A percentile compares a stretch with the other conserved stretches of the same genome.
These are phyloP conservation scores for Boechera retrofracta DNA, from an alignment of 345 rosid genomes.

Conservation along the genomic window DNA sequence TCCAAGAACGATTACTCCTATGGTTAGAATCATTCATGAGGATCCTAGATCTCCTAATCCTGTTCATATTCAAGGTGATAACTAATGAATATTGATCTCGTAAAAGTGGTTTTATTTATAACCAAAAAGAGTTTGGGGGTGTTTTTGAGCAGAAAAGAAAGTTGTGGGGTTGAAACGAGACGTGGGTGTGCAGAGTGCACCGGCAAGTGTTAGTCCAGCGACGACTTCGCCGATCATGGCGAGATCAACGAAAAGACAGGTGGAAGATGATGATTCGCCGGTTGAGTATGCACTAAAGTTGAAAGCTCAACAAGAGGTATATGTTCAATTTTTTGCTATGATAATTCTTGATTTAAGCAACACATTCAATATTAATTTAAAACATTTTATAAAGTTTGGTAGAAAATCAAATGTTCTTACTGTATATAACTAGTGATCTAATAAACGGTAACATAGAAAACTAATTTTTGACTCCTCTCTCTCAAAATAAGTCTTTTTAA, in stretches of 20 bases:
- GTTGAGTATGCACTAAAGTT: constrained; percentile 41
- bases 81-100: neutral
- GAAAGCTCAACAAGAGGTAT: constrained; percentile 55
- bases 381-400: neutral
- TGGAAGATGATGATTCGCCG: constrained; percentile 51
- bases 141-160: constrained; percentile 54
- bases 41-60: neutral
- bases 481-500: too few species aligned
- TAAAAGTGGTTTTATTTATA: neutral
- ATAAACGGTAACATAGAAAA: neutral
- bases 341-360: neutral
- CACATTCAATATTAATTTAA: neutral
- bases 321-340: neutral
- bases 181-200: constrained; percentile 81
- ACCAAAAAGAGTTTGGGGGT: constrained; percentile 1
- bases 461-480: too few species aligned
- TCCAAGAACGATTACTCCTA: constrained; percentile 43
- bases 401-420: neutral
- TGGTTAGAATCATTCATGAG: constrained; percentile 19
- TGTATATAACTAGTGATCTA: neutral
- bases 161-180: constrained; percentile 59
- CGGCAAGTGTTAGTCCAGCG: constrained; percentile 55
- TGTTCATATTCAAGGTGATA: constrained; percentile 22
- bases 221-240: constrained; percentile 65
- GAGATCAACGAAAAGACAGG: constrained; percentile 47